Evolutionary conservation across 192 early-diverging fungal genomes (phyloP), one percentile per base, ranked within the genome.

Genomic region (Spinellus fusiger): DNA sequence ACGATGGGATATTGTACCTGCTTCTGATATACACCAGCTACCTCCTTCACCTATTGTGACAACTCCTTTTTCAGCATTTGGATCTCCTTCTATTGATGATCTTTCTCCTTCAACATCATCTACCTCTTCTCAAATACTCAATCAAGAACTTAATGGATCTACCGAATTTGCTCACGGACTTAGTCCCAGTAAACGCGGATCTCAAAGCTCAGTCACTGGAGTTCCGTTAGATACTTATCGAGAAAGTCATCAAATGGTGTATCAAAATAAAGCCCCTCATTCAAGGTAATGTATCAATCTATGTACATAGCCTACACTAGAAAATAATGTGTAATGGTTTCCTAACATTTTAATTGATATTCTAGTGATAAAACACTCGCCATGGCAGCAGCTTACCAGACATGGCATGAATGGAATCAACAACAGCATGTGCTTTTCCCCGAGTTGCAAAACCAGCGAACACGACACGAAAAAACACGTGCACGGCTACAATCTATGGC

Each of bases 311-410:
- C n/a, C n/a, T n/a, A n/a, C n/a, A n/a, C n/a, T n/a, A n/a, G n/a
- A n/a, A n/a, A n/a, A n/a, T n/a, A n/a, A 54, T 31, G 10, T 35
- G 23, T 56, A 56, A 27, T 15, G 0, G n/a, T n/a, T n/a, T n/a
- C n/a, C n/a, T n/a, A n/a, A n/a, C n/a, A n/a, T n/a, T n/a, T n/a
- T n/a, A n/a, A n/a, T 53, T 29, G 52, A 54, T 57, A 50, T 32
- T 46, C 35, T 59, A 71, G 69, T 56, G 69, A 71, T 52, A 71
- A 71, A 34, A 54, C 53, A 40, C 53, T 71, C 25, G 59, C 56
- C 34, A 65, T 71, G 69, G 69, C 69, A 9, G 59, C 63, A 51
- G 69, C 69, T 55, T 71, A 65, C 23, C 63, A 71, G 34, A 49
- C 64, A 20, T 53, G 57, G 47, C 56, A 59, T 27, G 50, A 66